Evolutionary conservation across 306 rosid species (phyloP), one percentile per base, ranked within the genome.

Genomic region (Vigna mungo): DNA sequence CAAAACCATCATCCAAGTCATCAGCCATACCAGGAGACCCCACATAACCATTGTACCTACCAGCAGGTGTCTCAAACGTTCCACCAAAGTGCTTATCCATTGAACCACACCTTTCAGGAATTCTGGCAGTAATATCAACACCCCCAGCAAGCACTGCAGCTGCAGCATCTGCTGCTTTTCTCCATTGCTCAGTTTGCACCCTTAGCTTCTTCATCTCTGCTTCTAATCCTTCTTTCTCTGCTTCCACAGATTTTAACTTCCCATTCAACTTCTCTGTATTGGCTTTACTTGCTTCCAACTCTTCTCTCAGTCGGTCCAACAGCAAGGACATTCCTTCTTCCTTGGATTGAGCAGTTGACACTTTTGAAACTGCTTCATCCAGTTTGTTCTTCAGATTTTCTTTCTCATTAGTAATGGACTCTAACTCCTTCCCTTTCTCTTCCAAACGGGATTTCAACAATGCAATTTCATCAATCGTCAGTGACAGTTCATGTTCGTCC

Each of bases 151-250:
- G 90, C 52, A 93, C 89, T 12, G 94, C 88, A 47, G 97, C 97
- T 47, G 97, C 97, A 27, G 97, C 97, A 84, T 93, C 97, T 9
- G 97, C 96, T 14, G 97, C 96, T 82, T 92, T 92, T 48, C 90
- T 82, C 97, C 97, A 92, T 71, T 92, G 97, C 41, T 89, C 97
- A 12, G 96, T 93, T 78, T 90, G 97, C 71, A 90, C 90, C 81
- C 91, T 89, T 55, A 93, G 84, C 86, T 84, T 93, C 88, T 89
- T 93, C 90, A 90, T 90, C 85, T 93, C 97, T 3, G 86, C 60
- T 43, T 90, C 97, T 72, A 93, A 37, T 14, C 74, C 85, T 34
- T 86, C 94, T 78, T 85, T 93, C 39, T 83, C 89, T 17, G 71
- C 85, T 74, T 89, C 94, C 72, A 82, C 82, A 13, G 76, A 48